Conservation (phyloP, 2,329 filamentous ascomycete genomes). For the Verticillium zaregamsianum region DNA sequence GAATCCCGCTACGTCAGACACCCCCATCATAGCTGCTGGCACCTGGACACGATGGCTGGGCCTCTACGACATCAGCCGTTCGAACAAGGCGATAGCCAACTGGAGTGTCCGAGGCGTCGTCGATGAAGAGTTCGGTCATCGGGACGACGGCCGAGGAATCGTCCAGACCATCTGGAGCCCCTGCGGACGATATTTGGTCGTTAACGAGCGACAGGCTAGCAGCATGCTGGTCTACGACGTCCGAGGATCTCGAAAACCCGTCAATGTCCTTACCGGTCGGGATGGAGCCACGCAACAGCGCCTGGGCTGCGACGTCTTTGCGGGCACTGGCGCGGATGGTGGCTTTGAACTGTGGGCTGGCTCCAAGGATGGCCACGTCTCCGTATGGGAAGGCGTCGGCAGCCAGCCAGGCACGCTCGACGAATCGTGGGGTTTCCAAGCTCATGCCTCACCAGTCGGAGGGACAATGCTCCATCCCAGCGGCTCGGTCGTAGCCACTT, state of each 20-base stretch:
- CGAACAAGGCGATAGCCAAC: conserved; percentile 50
- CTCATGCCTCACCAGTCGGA: conserved; percentile 43
- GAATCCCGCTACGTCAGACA: conserved; percentile 24
- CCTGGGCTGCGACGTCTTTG: conserved; percentile 51
- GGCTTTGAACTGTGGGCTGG: conserved; percentile 63
- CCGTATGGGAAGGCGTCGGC: conserved; percentile 56
- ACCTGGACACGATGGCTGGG: conserved; percentile 62
- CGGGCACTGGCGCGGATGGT: conserved; percentile 26
- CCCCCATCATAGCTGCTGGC: conserved; percentile 51
- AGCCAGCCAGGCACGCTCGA: conserved; percentile 35
- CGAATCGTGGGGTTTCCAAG: conserved; percentile 46
- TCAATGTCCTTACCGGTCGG: conserved; percentile 50
- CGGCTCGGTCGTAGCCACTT: conserved; percentile 53
- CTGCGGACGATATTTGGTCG: conserved; percentile 58
- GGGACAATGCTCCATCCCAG: conserved; percentile 47
- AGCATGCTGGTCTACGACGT: conserved; percentile 61
- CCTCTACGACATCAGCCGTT: conserved; percentile 55
- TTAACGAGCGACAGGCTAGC: conserved; percentile 54
- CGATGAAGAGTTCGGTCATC: conserved; percentile 26
- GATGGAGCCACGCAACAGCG: conserved; percentile 50
- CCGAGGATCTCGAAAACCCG: conserved; percentile 52
- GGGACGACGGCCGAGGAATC: conserved; percentile 58
- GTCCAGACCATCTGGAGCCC: conserved; percentile 58
- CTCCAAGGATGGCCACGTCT: conserved; percentile 47
- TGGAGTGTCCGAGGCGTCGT: conserved; percentile 58